Conservation (phyloP, 257 asterid genomes). For the Petrea volubilis region DNA sequence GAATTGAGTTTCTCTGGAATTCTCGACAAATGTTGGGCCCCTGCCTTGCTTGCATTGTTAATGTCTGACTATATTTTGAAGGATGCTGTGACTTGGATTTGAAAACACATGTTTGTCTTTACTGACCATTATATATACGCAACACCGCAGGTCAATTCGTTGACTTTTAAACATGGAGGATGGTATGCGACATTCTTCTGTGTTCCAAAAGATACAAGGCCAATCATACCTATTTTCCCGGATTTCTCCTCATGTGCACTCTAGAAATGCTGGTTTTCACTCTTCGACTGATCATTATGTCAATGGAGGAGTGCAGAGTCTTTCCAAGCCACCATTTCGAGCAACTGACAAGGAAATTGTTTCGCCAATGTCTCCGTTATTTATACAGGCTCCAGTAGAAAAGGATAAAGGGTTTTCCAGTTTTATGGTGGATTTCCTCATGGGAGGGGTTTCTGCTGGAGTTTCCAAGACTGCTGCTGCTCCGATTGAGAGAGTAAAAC, state of each 20-base stretch:
- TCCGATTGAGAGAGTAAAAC: conserved; percentile 85
- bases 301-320: conserved; percentile 44
- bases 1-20: neutral
- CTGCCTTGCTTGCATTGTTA: too few species aligned
- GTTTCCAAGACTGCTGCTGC: conserved; percentile 79
- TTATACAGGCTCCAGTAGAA: conserved; percentile 52
- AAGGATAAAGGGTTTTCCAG: conserved; percentile 43
- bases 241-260: conserved; percentile 39
- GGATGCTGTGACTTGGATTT: neutral
- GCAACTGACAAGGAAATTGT: conserved; percentile 29
- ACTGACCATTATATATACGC: neutral
- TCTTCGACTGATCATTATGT: conserved; percentile 38
- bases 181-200: conserved; percentile 29
- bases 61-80: neutral
- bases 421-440: conserved; percentile 70
- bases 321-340: conserved; percentile 26
- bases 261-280: conserved; percentile 36
- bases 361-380: conserved; percentile 40
- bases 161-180: conserved; percentile 52
- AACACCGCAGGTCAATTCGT: conserved; percentile 29
- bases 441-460: conserved; percentile 89
- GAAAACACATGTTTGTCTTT: neutral
- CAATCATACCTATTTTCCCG: conserved; percentile 41
- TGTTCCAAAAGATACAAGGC: conserved; percentile 42
- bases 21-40: too few species aligned